Evolutionary conservation across 2,329 filamentous ascomycete species (phyloP), one percentile per base, ranked within the genome.

Genomic region (Colletotrichum viniferum): DNA sequence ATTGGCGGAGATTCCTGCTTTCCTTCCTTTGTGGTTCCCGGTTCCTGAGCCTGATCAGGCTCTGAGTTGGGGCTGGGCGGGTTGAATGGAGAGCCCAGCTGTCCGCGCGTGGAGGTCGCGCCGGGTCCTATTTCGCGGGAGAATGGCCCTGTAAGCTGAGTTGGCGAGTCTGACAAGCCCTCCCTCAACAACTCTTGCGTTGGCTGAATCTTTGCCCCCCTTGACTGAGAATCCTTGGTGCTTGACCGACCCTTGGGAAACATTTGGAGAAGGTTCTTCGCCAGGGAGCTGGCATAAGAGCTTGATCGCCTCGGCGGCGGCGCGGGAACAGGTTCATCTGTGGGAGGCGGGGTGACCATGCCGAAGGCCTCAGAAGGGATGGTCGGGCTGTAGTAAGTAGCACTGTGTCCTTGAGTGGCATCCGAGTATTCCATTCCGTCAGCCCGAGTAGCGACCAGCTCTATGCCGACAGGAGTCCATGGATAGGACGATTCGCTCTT

Each of bases 281-380:
- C 81, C 21, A 86, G 72, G 3, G 84, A 85, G 74, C 81, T 84
- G 43, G 81, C 80, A 32, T 81, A 80, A 7, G 83, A 83, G 32
- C 80, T 77, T 24, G 81, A 80, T 14, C 80, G 80, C 30, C 78
- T 77, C 16, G 78, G 77, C 14, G 73, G 62, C 71, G 36, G 78
- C 38, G 38, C 65, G 5, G 26, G 56, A 28, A 38, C 56, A 7
- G 69, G 71, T 55, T 78, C 77, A 34, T 77, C 72, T 10, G 69
- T 72, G 21, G 80, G 78, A 24, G 81, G 79, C 14, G 79, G 78
- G 12, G 81, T 77, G 14, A 81, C 78, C 84, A 86, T 86, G 76
- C 84, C 85, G 76, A 86, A 86, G 7, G 84, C 84, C 68, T 85
- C 83, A 4, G 84, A 85, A 4, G 85, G 85, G 60, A 87, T 82